Conservation (phyloP, 2,329 filamentous ascomycete genomes). For the Aureobasidium vineae region DNA sequence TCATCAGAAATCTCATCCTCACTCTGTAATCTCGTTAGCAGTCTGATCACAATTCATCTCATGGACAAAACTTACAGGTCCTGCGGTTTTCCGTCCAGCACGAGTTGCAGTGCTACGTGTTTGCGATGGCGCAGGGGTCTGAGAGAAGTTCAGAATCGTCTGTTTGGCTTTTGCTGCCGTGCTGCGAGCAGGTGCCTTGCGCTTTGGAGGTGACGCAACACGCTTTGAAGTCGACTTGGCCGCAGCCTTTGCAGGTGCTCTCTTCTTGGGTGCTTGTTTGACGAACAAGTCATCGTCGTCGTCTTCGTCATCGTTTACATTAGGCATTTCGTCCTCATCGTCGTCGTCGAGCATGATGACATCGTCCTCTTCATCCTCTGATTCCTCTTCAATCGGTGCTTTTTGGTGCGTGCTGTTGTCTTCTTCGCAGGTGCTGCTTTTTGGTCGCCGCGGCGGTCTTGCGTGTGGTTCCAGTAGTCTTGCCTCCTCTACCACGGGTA, state of each 20-base stretch:
- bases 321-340: constrained; percentile 47
- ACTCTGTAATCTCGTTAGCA: constrained; percentile 30
- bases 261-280: constrained; percentile 35
- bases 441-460: constrained; percentile 42
- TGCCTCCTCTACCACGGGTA: constrained; percentile 49
- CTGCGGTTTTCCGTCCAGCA: constrained; percentile 39
- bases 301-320: constrained; percentile 44
- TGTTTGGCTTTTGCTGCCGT: constrained; percentile 37
- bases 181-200: constrained; percentile 33
- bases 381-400: constrained; percentile 43
- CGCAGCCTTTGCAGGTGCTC: constrained; percentile 33
- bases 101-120: constrained; percentile 35
- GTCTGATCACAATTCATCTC: neutral
- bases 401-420: constrained; percentile 42
- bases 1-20: constrained; percentile 43
- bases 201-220: constrained; percentile 35
- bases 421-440: constrained; percentile 38
- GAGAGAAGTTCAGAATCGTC: constrained; percentile 45
- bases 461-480: constrained; percentile 44
- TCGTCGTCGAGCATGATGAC: constrained; percentile 45
- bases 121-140: constrained; percentile 37
- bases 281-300: constrained; percentile 47
- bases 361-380: constrained; percentile 47
- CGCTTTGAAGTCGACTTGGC: constrained; percentile 29
- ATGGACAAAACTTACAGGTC: constrained; percentile 40